Conservation (phyloP, 192 early-diverging fungal genomes). For the Backusella macrospora region DNA sequence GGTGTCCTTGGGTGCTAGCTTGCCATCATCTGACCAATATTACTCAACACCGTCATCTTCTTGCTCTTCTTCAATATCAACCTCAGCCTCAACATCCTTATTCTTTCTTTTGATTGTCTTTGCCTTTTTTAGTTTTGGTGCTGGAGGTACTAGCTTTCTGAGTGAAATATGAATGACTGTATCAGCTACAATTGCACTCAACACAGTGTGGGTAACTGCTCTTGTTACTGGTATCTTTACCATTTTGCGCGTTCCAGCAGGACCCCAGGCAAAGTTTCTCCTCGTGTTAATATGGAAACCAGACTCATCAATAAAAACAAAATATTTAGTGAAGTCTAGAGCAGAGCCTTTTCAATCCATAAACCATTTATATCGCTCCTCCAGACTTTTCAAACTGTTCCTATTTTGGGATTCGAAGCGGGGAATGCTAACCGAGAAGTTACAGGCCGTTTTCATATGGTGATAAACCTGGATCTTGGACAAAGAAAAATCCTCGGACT, state of each 20-base stretch:
- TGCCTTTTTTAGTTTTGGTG: background rate
- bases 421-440: background rate
- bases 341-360: background rate
- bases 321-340: slow-evolving; percentile 16
- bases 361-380: slow-evolving; percentile 15
- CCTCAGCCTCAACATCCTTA: no score
- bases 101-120: background rate
- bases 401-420: background rate
- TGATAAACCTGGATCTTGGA: no score
- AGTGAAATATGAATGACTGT: background rate
- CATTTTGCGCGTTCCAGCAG: background rate
- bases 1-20: no score
- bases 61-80: background rate
- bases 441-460: background rate
- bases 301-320: slow-evolving; percentile 20
- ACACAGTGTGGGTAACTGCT: background rate
- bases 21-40: no score
- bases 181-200: background rate
- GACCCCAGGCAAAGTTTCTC: slow-evolving; percentile 5
- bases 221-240: slow-evolving; percentile 16
- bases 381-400: slow-evolving; percentile 12
- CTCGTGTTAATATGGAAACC: slow-evolving; percentile 18
- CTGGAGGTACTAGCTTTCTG: background rate
- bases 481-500: no score
- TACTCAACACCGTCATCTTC: background rate